Evolutionary conservation across 1,284 basidiomycete genomes (phyloP).

Genomic region (Tranzscheliella williamsii): DNA sequence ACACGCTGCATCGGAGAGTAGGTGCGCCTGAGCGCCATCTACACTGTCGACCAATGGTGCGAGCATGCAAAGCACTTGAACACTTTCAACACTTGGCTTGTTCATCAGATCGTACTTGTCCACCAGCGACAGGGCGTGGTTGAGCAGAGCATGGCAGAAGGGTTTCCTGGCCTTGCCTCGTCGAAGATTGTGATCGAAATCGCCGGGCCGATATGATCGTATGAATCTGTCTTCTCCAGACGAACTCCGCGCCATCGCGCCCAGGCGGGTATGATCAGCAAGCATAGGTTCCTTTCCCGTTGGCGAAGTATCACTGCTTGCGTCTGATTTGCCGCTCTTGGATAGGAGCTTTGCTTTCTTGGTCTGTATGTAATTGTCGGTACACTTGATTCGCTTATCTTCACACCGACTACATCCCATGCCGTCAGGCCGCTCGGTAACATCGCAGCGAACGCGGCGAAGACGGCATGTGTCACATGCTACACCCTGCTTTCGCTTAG

Average conservation of each 20-base stretch:
- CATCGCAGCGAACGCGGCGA: constrained; percentile 53
- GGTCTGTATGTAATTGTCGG: constrained; percentile 55
- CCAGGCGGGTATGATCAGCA: constrained; percentile 7
- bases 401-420: constrained; percentile 56
- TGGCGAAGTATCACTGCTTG: constrained; percentile 2
- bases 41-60: constrained; percentile 43
- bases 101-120: constrained; percentile 52
- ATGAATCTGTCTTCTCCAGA: no score
- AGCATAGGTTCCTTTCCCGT: not conserved
- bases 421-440: constrained; percentile 53
- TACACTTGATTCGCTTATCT: constrained; percentile 57
- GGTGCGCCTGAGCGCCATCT: constrained; percentile 23
- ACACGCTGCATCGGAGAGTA: constrained; percentile 14
- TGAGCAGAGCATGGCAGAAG: constrained; percentile 48
- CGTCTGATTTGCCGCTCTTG: constrained; percentile 7
- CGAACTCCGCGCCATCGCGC: no score
- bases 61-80: constrained; percentile 41
- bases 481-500: constrained; percentile 58
- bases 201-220: constrained; percentile 25
- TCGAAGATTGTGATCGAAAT: constrained; percentile 35
- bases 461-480: constrained; percentile 59
- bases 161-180: constrained; percentile 51
- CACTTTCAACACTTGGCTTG: constrained; percentile 42
- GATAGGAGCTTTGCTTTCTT: constrained; percentile 38
- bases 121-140: constrained; percentile 47